A percentile compares a stretch with the other conserved stretches of the same genome.
Conservation (phyloP, 352 stramenopile genomes). For the Pythium utonaiense region DNA sequence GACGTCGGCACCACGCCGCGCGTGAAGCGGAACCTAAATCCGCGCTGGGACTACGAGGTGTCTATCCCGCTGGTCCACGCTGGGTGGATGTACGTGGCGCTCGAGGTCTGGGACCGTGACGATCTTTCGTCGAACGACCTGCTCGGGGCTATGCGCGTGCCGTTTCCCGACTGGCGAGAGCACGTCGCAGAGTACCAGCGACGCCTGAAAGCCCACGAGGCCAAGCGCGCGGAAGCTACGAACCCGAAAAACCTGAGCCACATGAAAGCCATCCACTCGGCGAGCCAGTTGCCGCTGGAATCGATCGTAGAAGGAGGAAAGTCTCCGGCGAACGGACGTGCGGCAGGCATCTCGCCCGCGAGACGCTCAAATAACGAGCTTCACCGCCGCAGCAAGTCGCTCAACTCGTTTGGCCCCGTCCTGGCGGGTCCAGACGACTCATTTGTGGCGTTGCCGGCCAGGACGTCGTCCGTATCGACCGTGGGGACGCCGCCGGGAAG, state of each 20-base stretch:
- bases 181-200: constrained; percentile 47
- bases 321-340: constrained; percentile 25
- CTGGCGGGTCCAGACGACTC: constrained; percentile 4
- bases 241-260: constrained; percentile 4
- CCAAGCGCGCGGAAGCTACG: constrained; percentile 4
- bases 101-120: constrained; percentile 77
- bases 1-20: constrained; percentile 66
- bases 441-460: not conserved
- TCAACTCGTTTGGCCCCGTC: constrained; percentile 18
- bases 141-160: constrained; percentile 60
- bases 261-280: constrained; percentile 22
- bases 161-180: constrained; percentile 63
- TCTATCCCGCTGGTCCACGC: constrained; percentile 53
- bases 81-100: constrained; percentile 55
- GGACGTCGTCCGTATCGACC: constrained; percentile 18
- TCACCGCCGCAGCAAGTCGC: constrained; percentile 20
- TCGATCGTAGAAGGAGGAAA: constrained; percentile 31
- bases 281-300: constrained; percentile 22
- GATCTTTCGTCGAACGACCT: constrained; percentile 67
- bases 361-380: constrained; percentile 13
- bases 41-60: constrained; percentile 68
- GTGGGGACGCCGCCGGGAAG: constrained; percentile 6
- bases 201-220: constrained; percentile 12
- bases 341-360: constrained; percentile 10
- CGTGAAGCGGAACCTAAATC: constrained; percentile 69